phyloP scores from a whole-genome alignment of 306 rosid genomes.

The Vicia sativa region DNA sequence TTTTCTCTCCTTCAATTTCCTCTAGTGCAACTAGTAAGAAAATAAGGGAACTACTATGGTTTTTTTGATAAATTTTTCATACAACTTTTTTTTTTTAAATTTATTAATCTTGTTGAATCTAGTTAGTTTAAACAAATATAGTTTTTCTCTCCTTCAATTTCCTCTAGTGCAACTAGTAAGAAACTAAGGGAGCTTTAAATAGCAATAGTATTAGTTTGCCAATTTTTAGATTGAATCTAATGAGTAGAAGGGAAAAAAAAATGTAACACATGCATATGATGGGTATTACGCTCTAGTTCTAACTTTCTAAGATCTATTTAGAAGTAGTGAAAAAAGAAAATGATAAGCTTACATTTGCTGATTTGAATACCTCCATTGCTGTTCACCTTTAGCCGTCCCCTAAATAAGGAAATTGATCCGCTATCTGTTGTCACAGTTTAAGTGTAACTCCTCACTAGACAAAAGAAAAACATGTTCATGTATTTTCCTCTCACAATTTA shows the following conservation, averaged over 20 bases:
- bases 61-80: no score
- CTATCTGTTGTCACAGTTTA: not conserved
- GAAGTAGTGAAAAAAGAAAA: conserved; percentile 2
- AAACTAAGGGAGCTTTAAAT: conserved; percentile 35
- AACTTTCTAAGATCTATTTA: conserved; percentile 18
- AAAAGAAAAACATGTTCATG: not conserved
- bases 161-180: conserved; percentile 1
- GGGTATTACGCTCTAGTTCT: conserved; percentile 11
- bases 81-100: no score
- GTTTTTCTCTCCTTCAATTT: not conserved
- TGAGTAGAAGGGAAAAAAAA: not conserved
- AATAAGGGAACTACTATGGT: no score
- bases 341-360: conserved; percentile 9
- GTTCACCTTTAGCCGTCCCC: not conserved
- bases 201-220: conserved; percentile 8
- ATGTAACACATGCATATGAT: not conserved
- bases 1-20: no score
- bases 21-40: no score
- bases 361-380: not conserved
- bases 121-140: no score
- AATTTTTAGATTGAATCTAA: not conserved
- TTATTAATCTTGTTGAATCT: no score
- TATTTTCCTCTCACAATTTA: not conserved
- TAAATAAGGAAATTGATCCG: not conserved
- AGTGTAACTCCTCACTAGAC: not conserved